Percentiles rank a stretch among this genome's conserved stretches.
Evolutionary conservation across 2,329 filamentous ascomycete genomes (phyloP).

Genomic region (Cladobotryum mycophilum): DNA sequence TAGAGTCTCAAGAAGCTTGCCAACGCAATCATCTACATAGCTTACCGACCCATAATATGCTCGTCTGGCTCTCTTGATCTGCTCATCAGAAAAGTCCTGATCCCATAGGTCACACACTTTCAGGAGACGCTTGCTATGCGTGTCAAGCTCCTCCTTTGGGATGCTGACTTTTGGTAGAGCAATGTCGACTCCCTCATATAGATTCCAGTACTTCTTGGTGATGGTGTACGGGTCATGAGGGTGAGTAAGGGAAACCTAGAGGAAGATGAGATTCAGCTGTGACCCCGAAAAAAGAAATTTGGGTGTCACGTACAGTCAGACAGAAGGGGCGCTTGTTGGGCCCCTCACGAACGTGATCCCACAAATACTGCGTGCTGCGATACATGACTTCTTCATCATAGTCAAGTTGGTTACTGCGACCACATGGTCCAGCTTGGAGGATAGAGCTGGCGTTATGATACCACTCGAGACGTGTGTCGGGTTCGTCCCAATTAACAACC

Average conservation of each 20-base stretch:
- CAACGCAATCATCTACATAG: constrained; percentile 90
- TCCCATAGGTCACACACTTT: constrained; percentile 84
- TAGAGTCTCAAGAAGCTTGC: constrained; percentile 69
- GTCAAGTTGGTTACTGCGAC: constrained; percentile 89
- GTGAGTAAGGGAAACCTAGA: constrained; percentile 76
- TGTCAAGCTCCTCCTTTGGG: constrained; percentile 73
- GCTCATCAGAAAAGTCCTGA: constrained; percentile 74
- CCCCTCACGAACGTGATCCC: constrained; percentile 81
- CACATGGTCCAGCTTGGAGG: constrained; percentile 79
- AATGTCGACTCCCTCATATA: constrained; percentile 85
- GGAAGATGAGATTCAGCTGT: constrained; percentile 5
- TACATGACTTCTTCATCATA: constrained; percentile 97
- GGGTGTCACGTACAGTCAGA: constrained; percentile 52
- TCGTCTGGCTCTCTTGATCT: constrained; percentile 76
- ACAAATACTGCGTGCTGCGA: constrained; percentile 81
- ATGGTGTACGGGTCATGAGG: constrained; percentile 95
- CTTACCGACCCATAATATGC: constrained; percentile 92
- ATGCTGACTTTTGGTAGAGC: constrained; percentile 72
- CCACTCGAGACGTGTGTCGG: constrained; percentile 81
- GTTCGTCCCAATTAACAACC: constrained; percentile 93
- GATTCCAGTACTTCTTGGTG: constrained; percentile 86
- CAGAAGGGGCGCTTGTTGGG: constrained; percentile 71
- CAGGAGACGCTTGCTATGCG: constrained; percentile 79
- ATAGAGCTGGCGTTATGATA: constrained; percentile 96
- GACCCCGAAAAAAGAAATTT: too few species aligned